Percentiles rank a stretch among this genome's conserved stretches.
Evolutionary conservation across 768 basidiomycete species (phyloP).

Genomic region (Leccinum incarnatum): DNA sequence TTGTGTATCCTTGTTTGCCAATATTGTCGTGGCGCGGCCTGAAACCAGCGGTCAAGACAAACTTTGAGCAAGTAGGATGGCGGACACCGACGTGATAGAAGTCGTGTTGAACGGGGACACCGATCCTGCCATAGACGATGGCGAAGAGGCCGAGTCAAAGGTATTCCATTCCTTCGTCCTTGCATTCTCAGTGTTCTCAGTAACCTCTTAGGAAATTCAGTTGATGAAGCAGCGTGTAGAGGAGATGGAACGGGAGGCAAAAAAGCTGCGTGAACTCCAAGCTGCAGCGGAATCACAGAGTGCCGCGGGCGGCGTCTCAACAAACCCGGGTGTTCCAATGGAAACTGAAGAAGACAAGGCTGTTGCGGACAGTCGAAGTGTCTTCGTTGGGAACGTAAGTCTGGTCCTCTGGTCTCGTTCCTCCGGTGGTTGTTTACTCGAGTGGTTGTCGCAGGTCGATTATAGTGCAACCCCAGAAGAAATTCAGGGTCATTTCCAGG

Average conservation of each 20-base stretch:
- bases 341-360: conserved; percentile 86
- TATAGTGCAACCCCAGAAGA: conserved; percentile 97
- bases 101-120: conserved; percentile 32
- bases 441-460: conserved; percentile 70
- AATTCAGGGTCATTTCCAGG: conserved; percentile 95
- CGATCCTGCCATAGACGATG: conserved; percentile 47
- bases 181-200: conserved; percentile 11
- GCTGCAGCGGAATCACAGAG: conserved; percentile 67
- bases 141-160: conserved; percentile 64
- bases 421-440: conserved; percentile 10
- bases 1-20: conserved; percentile 31
- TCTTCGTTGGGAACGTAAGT: conserved; percentile 95
- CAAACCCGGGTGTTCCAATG: conserved; percentile 50
- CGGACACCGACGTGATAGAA: conserved; percentile 50
- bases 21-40: conserved; percentile 15
- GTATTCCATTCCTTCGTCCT: conserved; percentile 29
- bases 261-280: conserved; percentile 82
- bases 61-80: conserved; percentile 39
- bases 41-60: conserved; percentile 15
- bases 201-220: conserved; percentile 65
- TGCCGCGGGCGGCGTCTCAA: conserved; percentile 42
- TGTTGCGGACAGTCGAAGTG: conserved; percentile 77
- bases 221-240: conserved; percentile 91
- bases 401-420: conserved; percentile 5
- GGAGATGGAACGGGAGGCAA: conserved; percentile 91